Conservation (phyloP, 2,329 filamentous ascomycete species). For the Neofusicoccum laricinum region DNA sequence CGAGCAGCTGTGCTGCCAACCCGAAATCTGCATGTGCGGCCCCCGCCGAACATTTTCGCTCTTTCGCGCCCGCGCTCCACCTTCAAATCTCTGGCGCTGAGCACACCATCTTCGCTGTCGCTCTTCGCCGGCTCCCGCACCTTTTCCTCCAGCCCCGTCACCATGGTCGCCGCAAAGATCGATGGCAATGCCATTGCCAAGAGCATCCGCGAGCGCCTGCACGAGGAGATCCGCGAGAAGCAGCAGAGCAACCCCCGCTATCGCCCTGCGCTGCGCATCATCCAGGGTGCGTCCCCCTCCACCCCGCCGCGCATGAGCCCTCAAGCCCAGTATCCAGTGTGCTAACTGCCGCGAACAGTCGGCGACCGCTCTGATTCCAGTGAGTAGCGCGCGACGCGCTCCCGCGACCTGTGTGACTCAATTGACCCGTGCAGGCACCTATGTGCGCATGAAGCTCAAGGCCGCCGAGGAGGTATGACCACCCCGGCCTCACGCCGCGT, state of each 20-base stretch:
- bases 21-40: conserved; percentile 3
- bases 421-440: conserved; percentile 64
- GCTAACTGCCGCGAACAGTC: conserved; percentile 53
- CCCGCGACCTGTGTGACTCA: conserved; percentile 17
- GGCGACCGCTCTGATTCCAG: conserved; percentile 90
- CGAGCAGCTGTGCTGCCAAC: background rate
- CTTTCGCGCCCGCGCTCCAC: conserved; percentile 4
- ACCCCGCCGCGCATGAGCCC: background rate
- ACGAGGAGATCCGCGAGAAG: conserved; percentile 73
- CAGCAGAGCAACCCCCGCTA: conserved; percentile 84
- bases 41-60: conserved; percentile 8
- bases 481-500: background rate
- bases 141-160: conserved; percentile 54
- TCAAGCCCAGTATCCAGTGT: background rate
- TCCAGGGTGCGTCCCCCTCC: conserved; percentile 67
- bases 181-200: conserved; percentile 96
- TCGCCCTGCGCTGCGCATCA: conserved; percentile 86
- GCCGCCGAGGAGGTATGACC: conserved; percentile 76
- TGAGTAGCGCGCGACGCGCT: conserved; percentile 46
- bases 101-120: conserved; percentile 8
- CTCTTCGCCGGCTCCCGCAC: conserved; percentile 14
- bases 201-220: conserved; percentile 79
- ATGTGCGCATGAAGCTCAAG: conserved; percentile 99
- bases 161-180: conserved; percentile 86
- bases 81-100: conserved; percentile 3